phyloP scores from a whole-genome alignment of 768 basidiomycete species.

The Inosperma sp. region DNA sequence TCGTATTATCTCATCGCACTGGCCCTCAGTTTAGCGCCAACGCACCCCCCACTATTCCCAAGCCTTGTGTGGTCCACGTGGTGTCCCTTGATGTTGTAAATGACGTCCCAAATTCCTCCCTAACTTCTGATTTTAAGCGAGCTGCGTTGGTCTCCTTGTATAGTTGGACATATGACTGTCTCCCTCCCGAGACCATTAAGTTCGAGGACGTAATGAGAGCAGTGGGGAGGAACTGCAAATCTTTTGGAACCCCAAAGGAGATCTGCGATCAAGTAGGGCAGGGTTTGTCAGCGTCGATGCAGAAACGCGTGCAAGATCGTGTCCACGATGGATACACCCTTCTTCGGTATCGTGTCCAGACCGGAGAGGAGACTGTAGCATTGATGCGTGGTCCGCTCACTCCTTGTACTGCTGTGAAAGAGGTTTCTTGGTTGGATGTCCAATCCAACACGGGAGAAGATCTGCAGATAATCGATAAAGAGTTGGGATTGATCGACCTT shows the following conservation, averaged over 20 bases:
- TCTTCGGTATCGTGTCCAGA: neutral
- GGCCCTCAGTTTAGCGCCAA: neutral
- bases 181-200: neutral
- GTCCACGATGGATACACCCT: neutral
- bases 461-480: neutral
- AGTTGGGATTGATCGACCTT: neutral
- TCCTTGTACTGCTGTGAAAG: neutral
- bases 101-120: neutral
- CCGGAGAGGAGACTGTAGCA: neutral
- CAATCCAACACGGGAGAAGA: neutral
- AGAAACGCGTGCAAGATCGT: neutral
- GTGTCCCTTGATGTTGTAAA: neutral
- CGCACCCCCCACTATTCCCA: neutral
- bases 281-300: neutral
- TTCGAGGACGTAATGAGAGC: neutral
- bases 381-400: neutral
- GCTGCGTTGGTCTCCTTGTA: neutral
- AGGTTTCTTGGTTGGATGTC: neutral
- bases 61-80: neutral
- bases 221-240: neutral
- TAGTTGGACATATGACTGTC: neutral
- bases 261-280: neutral
- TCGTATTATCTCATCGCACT: conserved; percentile 1
- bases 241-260: neutral
- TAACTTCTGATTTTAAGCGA: neutral